Conservation (phyloP, 1,139 yeast species). For the Meyerozyma guilliermondii region DNA sequence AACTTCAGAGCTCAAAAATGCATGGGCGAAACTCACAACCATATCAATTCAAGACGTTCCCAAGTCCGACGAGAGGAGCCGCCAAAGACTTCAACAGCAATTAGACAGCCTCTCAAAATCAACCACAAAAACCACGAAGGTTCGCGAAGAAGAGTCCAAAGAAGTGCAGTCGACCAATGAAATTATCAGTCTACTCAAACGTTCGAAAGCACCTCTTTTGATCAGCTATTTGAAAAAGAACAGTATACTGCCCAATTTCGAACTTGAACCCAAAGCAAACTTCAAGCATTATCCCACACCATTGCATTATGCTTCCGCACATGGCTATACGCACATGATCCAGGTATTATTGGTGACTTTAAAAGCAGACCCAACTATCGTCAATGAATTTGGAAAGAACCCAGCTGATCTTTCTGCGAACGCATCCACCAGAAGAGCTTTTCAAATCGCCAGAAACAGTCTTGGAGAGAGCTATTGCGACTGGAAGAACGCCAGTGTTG, state of each 20-base stretch:
- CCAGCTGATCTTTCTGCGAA: slow-evolving; percentile 48
- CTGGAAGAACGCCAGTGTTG: slow-evolving; percentile 70
- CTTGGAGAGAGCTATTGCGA: slow-evolving; percentile 67
- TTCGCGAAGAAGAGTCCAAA: slow-evolving; percentile 13
- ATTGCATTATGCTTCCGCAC: slow-evolving; percentile 72
- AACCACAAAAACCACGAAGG: slow-evolving; percentile 7
- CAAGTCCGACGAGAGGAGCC: slow-evolving; percentile 28
- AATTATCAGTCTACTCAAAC: slow-evolving; percentile 54
- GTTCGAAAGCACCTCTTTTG: slow-evolving; percentile 75
- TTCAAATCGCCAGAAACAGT: slow-evolving; percentile 62
- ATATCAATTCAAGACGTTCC: slow-evolving; percentile 56
- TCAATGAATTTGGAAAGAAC: slow-evolving; percentile 53
- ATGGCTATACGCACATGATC: slow-evolving; percentile 65
- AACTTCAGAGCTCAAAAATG: slow-evolving; percentile 68
- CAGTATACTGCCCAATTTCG: slow-evolving; percentile 44
- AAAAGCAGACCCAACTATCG: slow-evolving; percentile 64
- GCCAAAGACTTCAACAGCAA: slow-evolving; percentile 19
- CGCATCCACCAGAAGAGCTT: slow-evolving; percentile 43
- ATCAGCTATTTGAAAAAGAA: slow-evolving; percentile 58
- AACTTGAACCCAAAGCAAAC: slow-evolving; percentile 48
- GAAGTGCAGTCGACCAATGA: slow-evolving; percentile 46
- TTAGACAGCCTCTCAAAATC: slow-evolving; percentile 15
- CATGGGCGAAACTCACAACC: slow-evolving; percentile 78
- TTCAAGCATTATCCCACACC: slow-evolving; percentile 64
- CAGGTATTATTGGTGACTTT: slow-evolving; percentile 57